These are phyloP conservation scores for Ilyonectria destructans DNA, from an alignment of 2,329 filamentous ascomycete species.

Conservation along the genomic window DNA sequence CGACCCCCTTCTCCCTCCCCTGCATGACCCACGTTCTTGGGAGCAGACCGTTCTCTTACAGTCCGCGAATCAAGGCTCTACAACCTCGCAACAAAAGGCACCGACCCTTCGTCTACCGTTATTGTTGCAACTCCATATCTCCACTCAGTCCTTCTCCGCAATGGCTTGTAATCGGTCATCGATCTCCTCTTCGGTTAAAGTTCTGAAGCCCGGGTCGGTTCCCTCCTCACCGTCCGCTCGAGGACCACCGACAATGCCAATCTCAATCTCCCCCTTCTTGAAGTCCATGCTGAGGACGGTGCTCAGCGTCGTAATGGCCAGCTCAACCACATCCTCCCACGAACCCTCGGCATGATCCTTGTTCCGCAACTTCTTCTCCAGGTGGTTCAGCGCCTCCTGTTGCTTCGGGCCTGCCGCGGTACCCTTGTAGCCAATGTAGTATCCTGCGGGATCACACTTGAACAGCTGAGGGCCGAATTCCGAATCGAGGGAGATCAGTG, in stretches of 20 bases:
- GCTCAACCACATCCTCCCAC: slow-evolving; percentile 98
- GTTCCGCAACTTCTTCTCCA: slow-evolving; percentile 99
- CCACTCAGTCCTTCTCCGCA: slow-evolving; percentile 93
- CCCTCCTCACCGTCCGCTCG: slow-evolving; percentile 87
- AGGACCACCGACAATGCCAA: slow-evolving; percentile 95
- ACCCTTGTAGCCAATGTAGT: slow-evolving; percentile 98
- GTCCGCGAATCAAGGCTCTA: slow-evolving; percentile 42
- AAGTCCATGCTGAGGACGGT: slow-evolving; percentile 98
- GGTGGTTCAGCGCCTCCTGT: slow-evolving; percentile 97
- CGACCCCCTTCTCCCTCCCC: slow-evolving; percentile 42
- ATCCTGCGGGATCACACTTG: slow-evolving; percentile 98
- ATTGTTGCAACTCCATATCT: slow-evolving; percentile 31
- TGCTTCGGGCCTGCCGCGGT: slow-evolving; percentile 98
- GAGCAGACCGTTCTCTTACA: slow-evolving; percentile 37
- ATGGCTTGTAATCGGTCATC: slow-evolving; percentile 98
- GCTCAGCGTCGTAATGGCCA: slow-evolving; percentile 95
- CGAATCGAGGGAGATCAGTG: slow-evolving; percentile 92
- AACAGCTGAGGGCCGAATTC: slow-evolving; percentile 95
- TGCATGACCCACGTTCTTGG: slow-evolving; percentile 45
- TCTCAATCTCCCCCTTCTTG: slow-evolving; percentile 99
- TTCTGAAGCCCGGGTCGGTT: slow-evolving; percentile 84
- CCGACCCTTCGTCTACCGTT: slow-evolving; percentile 32
- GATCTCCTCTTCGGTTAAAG: slow-evolving; percentile 96
- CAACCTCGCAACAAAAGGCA: slow-evolving; percentile 30
- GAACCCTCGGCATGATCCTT: slow-evolving; percentile 93